A percentile compares a stretch with the other conserved stretches of the same genome.
Evolutionary conservation across 495 filamentous ascomycete genomes (phyloP).

Genomic region (Cudoniella acicularis): DNA sequence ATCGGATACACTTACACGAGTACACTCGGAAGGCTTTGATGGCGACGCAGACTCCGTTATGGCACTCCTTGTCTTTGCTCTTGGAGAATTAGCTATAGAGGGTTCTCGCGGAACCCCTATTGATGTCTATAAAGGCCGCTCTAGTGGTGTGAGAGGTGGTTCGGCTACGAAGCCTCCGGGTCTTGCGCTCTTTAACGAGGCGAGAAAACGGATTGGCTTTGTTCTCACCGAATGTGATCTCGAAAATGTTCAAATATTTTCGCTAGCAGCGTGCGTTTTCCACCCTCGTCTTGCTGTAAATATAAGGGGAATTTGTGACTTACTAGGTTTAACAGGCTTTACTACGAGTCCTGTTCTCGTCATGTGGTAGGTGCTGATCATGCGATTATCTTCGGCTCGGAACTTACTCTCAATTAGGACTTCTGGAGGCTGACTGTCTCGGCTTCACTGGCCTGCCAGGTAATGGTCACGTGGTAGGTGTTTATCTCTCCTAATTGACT

Average conservation of each 20-base stretch:
- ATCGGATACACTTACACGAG: conserved; percentile 39
- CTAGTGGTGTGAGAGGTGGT: conserved; percentile 52
- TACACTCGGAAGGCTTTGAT: conserved; percentile 47
- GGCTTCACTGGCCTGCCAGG: conserved; percentile 51
- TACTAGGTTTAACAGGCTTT: conserved; percentile 35
- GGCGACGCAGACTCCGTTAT: conserved; percentile 44
- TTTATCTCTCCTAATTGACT: neutral
- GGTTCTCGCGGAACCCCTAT: conserved; percentile 43
- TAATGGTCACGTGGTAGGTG: conserved; percentile 45
- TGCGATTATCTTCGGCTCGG: neutral
- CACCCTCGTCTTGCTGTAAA: neutral
- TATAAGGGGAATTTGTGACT: conserved; percentile 8
- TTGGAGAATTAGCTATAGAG: conserved; percentile 51
- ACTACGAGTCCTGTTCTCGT: conserved; percentile 47
- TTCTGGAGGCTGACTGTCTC: conserved; percentile 53
- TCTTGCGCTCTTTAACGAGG: conserved; percentile 56
- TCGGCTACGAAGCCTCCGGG: conserved; percentile 47
- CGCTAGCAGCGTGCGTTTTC: conserved; percentile 45
- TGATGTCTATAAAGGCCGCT: conserved; percentile 36
- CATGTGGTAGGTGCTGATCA: conserved; percentile 39
- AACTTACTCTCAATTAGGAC: conserved; percentile 35
- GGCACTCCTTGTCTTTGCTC: conserved; percentile 52
- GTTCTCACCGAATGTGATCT: conserved; percentile 49
- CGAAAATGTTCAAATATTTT: conserved; percentile 53
- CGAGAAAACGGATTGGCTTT: conserved; percentile 54